phyloP scores from a whole-genome alignment of 208 protist species.

The Leishmania braziliensis region DNA sequence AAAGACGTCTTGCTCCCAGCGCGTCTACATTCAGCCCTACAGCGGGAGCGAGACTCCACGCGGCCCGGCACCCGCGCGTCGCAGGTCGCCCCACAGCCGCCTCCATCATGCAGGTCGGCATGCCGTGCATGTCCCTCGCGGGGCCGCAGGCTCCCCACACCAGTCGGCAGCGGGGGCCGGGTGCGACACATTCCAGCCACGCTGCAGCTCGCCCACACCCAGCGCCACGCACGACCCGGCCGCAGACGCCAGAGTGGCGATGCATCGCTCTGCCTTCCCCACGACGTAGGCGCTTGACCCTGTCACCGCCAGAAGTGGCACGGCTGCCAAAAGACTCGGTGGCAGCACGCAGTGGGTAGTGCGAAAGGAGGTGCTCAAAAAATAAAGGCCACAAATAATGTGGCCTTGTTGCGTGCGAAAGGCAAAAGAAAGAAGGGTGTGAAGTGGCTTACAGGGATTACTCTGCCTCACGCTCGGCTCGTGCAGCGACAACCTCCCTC shows the following conservation, averaged over 20 bases:
- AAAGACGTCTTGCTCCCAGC: not conserved
- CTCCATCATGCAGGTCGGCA: not conserved
- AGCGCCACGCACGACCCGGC: not conserved
- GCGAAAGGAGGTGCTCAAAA: not conserved
- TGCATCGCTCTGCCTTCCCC: not conserved
- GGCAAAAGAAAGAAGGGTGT: not conserved
- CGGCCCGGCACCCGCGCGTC: not conserved
- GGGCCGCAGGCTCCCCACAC: not conserved
- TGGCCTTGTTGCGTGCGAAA: not conserved
- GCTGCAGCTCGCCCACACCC: not conserved
- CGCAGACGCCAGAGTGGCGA: not conserved
- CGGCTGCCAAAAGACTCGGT: not conserved
- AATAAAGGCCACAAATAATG: not conserved
- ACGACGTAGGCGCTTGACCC: not conserved
- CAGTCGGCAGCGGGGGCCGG: not conserved
- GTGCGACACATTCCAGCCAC: not conserved
- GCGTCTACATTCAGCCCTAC: not conserved
- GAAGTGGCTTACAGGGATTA: not conserved
- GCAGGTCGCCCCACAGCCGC: not conserved
- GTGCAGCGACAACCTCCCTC: slow-evolving; percentile 23
- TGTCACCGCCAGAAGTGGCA: not conserved
- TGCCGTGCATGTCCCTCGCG: not conserved
- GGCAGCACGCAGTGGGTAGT: not conserved
- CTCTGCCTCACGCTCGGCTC: slow-evolving; percentile 9
- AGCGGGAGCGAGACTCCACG: not conserved